Evolutionary conservation across 176 grass and related monocot genomes (phyloP).

Genomic region (Bolboschoenus planiculmis): DNA sequence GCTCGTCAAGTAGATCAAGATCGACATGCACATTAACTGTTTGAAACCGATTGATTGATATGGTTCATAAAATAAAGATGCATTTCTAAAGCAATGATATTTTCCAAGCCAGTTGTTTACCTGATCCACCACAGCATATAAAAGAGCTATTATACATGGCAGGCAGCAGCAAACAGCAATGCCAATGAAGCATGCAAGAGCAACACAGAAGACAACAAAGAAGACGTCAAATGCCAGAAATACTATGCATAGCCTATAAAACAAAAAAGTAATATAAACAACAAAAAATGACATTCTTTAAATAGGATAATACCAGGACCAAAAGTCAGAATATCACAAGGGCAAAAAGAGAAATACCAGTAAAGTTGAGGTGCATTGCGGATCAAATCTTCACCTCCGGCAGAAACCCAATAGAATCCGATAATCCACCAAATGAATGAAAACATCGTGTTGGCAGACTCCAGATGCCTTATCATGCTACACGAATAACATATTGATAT

Average conservation of each 20-base stretch:
- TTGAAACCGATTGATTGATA: not conserved
- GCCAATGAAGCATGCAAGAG: constrained; percentile 82
- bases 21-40: not conserved
- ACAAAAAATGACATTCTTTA: not conserved
- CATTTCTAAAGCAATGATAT: not conserved
- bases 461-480: constrained; percentile 65
- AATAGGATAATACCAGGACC: not conserved
- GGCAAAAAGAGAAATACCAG: constrained; percentile 35
- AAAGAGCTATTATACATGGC: constrained; percentile 89
- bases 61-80: not conserved
- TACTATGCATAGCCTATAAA: constrained; percentile 77
- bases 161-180: constrained; percentile 95
- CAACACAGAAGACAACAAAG: constrained; percentile 90
- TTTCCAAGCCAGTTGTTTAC: constrained; percentile 27
- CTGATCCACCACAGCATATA: constrained; percentile 85
- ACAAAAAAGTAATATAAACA: not conserved
- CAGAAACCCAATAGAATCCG: constrained; percentile 87
- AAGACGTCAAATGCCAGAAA: constrained; percentile 93
- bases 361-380: constrained; percentile 65
- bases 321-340: not conserved
- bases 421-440: constrained; percentile 93
- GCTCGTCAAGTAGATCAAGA: not conserved
- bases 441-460: constrained; percentile 85
- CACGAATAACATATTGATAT: not conserved
- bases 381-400: constrained; percentile 64